Evolutionary conservation across 805 yeast species (phyloP), one percentile per base, ranked within the genome.

Genomic region (Tetrapisispora iriomotensis): DNA sequence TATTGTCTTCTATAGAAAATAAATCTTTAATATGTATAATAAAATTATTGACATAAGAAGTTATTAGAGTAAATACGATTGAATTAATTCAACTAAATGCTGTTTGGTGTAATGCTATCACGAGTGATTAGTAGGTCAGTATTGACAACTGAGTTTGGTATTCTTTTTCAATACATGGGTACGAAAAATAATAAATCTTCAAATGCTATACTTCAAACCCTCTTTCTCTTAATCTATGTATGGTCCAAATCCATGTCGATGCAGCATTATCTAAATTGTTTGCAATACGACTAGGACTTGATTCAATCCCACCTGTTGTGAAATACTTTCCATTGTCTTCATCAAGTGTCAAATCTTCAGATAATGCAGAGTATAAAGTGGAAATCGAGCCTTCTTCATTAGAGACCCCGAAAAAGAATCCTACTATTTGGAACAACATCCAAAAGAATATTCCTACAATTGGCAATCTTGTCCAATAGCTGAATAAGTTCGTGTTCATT

Each of bases 191-290:
- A n/a, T n/a, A n/a, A n/a, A n/a, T n/a, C n/a, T 8, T 8, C 10
- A 8, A 8, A 23, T 22, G 3, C 13, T 25, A 37, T 22, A 37
- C 34, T 24, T 31, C 29, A 18, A 37, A 67, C 0, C 79, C 79
- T 29, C 83, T 66, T 43, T 74, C 70, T 33, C 71, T 64, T 37
- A 83, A 55, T 53, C 79, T 72, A 32, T 67, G 71, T 1, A 75
- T 71, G 0, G 90, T 79, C 94, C 94, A 83, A 12, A 77, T 75
- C 88, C 94, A 84, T 26, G 81, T 77, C 33, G 75, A 64, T 4
- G 79, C 77, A 1, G 83, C 82, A 47, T 72, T 74, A 40, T 75
- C 75, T 57, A 71, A 58, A 51, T 69, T 75, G 51, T 54, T 54
- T 17, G 90, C 84, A 3, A 80, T 66, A 20, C 56, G 51, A 31